Evolutionary conservation across 371 early-diverging fungal species (phyloP), one percentile per base, ranked within the genome.

Genomic region (Saksenaea oblongispora): DNA sequence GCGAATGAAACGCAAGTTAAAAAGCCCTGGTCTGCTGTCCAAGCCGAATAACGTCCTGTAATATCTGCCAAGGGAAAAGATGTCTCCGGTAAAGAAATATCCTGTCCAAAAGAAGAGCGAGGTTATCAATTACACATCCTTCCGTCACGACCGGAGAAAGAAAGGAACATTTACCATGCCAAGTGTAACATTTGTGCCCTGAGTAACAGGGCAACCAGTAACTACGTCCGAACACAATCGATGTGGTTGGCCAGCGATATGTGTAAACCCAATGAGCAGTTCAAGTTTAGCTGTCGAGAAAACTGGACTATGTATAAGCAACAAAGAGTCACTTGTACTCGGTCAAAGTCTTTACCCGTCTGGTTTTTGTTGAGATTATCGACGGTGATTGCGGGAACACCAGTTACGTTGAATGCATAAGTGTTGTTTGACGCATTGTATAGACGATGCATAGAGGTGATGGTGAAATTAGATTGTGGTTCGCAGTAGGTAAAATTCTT

Each of bases 1-100:
- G 79, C 71, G 17, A 86, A 59, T 10, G 67, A 67, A 2, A 78
- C 64, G 59, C 86, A 86, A 13, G 72, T 63, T 34, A 82, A 68
- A 7, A 70, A 63, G 22, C 61, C 59, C 34, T 67, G 66, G 36
- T 71, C 63, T 47, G 69, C 67, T 41, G 74, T 72, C 34, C 60
- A 58, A 17, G 74, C 69, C 34, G 70, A 66, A 54, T 78, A 80
- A 18, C 67, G 65, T 22, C 69, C 69, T 35, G 70, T 69, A 27
- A 80, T 73, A 56, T 80, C 78, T 14, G 66, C 77, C 54, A 80
- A 62, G 36, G 80, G 80, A 39, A 73, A 34, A 4, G 58, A 56
- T 8, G 60, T 70, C 26, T 31, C 36, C 3, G 70, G 74, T 26
- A 73, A 2, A 4, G 11, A 53, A 22, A 70, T 27, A 11, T 53